phyloP scores from a whole-genome alignment of 306 rosid species.

The Cyamopsis tetragonoloba region DNA sequence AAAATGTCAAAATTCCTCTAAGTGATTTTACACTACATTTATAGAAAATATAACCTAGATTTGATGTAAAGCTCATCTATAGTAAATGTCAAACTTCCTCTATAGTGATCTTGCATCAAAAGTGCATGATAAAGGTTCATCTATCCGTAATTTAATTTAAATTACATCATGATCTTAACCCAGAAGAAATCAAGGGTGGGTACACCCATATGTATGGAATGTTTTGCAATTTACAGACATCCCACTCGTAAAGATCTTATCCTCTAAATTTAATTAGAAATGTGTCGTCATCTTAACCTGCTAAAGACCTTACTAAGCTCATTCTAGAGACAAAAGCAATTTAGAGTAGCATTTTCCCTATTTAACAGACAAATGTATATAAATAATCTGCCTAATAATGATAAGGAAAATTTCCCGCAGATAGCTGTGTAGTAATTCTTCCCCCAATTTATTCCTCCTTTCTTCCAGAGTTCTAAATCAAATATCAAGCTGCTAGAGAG shows the following conservation, averaged over 20 bases:
- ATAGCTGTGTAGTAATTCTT: too few relatives aligned
- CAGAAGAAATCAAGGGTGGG: neutral
- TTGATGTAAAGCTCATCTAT: neutral
- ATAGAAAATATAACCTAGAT: too few relatives aligned
- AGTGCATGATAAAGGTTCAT: neutral
- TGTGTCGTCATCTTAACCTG: too few relatives aligned
- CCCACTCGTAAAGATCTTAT: too few relatives aligned
- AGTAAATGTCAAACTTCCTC: neutral
- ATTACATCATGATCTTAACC: neutral
- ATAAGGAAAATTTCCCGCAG: neutral
- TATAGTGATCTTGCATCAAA: neutral
- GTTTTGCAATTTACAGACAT: too few relatives aligned
- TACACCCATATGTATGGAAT: neutral
- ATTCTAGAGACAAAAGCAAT: neutral
- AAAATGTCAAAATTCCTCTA: too few relatives aligned
- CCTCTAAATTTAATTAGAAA: too few relatives aligned
- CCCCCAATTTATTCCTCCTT: too few relatives aligned
- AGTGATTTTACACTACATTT: too few relatives aligned
- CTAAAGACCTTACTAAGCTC: neutral
- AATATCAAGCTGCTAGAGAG: neutral
- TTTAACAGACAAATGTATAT: neutral
- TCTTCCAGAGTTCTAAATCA: neutral
- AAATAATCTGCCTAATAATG: neutral
- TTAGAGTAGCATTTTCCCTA: neutral
- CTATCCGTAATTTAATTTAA: neutral